Evolutionary conservation across 495 filamentous ascomycete genomes (phyloP).

Genomic region (Aspergillus cristatus): DNA sequence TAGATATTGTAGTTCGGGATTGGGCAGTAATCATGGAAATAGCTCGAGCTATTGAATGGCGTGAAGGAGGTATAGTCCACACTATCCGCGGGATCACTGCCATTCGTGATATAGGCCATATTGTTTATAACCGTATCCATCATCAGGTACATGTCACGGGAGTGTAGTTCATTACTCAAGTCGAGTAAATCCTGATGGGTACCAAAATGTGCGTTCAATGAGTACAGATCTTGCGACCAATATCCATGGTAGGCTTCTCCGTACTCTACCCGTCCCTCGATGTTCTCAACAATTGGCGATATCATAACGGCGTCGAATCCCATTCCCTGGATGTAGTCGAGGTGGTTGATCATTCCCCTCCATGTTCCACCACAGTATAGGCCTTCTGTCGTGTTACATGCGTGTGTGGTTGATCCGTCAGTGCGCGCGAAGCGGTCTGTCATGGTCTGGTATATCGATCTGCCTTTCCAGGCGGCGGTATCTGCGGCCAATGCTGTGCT

Average conservation of each 20-base stretch:
- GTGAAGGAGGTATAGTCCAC: conserved; percentile 53
- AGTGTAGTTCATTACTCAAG: conserved; percentile 50
- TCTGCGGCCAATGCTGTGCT: conserved; percentile 11
- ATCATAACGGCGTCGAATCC: conserved; percentile 82
- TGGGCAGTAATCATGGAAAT: conserved; percentile 57
- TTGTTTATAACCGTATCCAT: conserved; percentile 75
- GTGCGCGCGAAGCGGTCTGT: conserved; percentile 68
- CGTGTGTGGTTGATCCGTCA: conserved; percentile 47
- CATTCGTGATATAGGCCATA: conserved; percentile 43
- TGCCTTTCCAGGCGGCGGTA: conserved; percentile 41
- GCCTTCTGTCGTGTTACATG: conserved; percentile 28
- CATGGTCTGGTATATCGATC: conserved; percentile 67
- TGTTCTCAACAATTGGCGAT: conserved; percentile 60
- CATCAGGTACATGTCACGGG: conserved; percentile 62
- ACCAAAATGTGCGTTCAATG: conserved; percentile 59
- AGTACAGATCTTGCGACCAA: conserved; percentile 59
- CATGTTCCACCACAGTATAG: conserved; percentile 73
- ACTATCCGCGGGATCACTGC: conserved; percentile 43
- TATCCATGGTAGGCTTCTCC: conserved; percentile 66
- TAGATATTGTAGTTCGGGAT: conserved; percentile 56
- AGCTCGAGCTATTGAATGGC: conserved; percentile 54
- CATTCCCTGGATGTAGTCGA: conserved; percentile 58
- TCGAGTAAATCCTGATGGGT: conserved; percentile 52
- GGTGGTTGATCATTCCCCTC: conserved; percentile 54
- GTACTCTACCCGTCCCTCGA: conserved; percentile 36